Percentiles rank a stretch among this genome's conserved stretches.
phyloP scores from a whole-genome alignment of 2,329 filamentous ascomycete genomes.

The Pseudopyrenochaeta lycopersici region DNA sequence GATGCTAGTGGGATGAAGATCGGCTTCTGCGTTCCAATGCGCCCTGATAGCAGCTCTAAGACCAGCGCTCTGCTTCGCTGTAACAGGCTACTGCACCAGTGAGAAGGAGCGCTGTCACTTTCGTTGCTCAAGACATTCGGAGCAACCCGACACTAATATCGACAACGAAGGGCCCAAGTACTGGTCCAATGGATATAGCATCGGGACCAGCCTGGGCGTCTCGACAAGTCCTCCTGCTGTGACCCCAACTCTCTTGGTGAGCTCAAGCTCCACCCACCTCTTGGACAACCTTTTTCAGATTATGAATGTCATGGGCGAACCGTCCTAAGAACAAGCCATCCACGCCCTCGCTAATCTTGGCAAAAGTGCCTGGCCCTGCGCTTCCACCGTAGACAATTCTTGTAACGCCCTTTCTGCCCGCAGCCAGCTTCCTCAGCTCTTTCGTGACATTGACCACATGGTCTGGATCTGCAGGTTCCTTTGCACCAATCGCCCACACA shows the following conservation, averaged over 20 bases:
- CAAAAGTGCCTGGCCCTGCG: slow-evolving; percentile 80
- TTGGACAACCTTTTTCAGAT: slow-evolving; percentile 74
- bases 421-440: slow-evolving; percentile 67
- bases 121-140: too few relatives aligned
- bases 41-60: too few relatives aligned
- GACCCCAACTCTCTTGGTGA: background rate
- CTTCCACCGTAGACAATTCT: slow-evolving; percentile 85
- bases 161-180: too few relatives aligned
- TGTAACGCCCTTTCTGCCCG: slow-evolving; percentile 63
- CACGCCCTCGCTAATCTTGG: slow-evolving; percentile 71
- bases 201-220: background rate
- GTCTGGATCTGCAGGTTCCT: slow-evolving; percentile 73
- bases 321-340: slow-evolving; percentile 84
- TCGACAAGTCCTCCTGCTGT: background rate
- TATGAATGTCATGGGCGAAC: slow-evolving; percentile 79
- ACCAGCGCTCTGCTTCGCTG: too few relatives aligned
- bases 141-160: too few relatives aligned
- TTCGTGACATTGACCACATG: slow-evolving; percentile 77
- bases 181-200: too few relatives aligned
- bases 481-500: slow-evolving; percentile 86
- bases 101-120: too few relatives aligned
- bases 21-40: too few relatives aligned
- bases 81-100: too few relatives aligned
- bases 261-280: slow-evolving; percentile 67
- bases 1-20: too few relatives aligned